phyloP scores from a whole-genome alignment of 306 rosid species.

The Quercus alba region DNA sequence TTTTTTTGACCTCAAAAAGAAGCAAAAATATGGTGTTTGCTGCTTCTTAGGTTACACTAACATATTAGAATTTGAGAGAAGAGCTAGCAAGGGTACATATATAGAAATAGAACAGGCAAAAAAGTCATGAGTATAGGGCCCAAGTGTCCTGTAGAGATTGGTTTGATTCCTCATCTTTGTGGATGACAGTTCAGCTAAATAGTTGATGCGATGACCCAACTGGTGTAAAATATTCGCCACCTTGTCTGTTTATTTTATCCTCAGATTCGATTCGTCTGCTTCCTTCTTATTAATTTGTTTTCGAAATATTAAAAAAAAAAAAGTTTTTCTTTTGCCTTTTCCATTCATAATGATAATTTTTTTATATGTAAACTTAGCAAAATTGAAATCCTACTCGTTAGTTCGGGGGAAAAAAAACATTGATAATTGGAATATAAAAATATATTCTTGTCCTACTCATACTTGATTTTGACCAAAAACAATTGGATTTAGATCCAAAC shows the following conservation, averaged over 20 bases:
- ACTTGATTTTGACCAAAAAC: too few species aligned
- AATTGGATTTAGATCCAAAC: too few species aligned
- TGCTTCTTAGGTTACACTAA: neutral
- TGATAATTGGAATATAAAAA: too few species aligned
- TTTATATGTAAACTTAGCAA: too few species aligned
- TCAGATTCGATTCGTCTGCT: neutral
- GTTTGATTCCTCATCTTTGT: neutral
- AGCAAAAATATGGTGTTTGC: neutral
- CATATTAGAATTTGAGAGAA: constrained; percentile 11
- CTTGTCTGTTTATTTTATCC: neutral
- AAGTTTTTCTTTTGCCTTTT: too few species aligned
- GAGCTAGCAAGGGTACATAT: constrained; percentile 6
- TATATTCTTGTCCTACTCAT: too few species aligned
- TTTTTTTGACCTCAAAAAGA: too few species aligned
- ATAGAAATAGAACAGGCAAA: neutral
- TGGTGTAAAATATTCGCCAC: neutral
- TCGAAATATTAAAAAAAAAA: neutral
- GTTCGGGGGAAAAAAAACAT: too few species aligned
- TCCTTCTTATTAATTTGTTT: neutral
- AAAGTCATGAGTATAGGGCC: neutral
- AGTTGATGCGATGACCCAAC: neutral
- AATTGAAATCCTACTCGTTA: too few species aligned
- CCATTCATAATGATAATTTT: too few species aligned
- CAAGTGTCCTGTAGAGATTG: neutral
- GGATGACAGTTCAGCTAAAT: constrained; percentile 22